Percentiles rank a stretch among this genome's conserved stretches.
These are phyloP conservation scores for Picea abies DNA, from an alignment of 83 land plant genomes.

Conservation along the genomic window DNA sequence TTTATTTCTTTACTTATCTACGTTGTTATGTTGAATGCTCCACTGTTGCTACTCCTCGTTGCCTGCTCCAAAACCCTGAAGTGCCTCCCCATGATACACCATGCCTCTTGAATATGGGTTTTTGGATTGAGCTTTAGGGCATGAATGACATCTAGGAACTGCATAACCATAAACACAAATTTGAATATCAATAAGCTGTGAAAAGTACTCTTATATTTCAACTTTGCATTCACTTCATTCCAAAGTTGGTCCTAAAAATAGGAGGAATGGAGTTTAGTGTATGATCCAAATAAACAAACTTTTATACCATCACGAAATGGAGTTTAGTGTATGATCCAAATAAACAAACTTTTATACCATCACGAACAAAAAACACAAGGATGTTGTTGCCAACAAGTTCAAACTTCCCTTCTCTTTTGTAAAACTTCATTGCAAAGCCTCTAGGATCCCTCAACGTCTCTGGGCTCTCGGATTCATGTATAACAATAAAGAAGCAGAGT, in stretches of 20 bases:
- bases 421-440: too few relatives aligned
- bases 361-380: slow-evolving; percentile 63
- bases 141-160: slow-evolving; percentile 54
- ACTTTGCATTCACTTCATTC: too few relatives aligned
- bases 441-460: slow-evolving; percentile 54
- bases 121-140: slow-evolving; percentile 58
- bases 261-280: too few relatives aligned
- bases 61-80: too few relatives aligned
- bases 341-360: slow-evolving; percentile 41
- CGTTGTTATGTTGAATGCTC: too few relatives aligned
- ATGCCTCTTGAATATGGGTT: slow-evolving; percentile 45
- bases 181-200: too few relatives aligned
- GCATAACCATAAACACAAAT: slow-evolving; percentile 10
- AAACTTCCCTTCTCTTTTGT: slow-evolving; percentile 65
- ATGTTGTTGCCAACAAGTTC: slow-evolving; percentile 71
- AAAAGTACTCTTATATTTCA: too few relatives aligned
- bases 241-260: too few relatives aligned
- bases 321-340: too few relatives aligned
- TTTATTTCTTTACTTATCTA: too few relatives aligned
- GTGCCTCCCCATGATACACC: slow-evolving; percentile 30
- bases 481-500: slow-evolving; percentile 17
- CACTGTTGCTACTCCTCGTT: too few relatives aligned
- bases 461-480: slow-evolving; percentile 29
- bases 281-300: not conserved
- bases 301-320: slow-evolving; percentile 57